These are phyloP conservation scores for Pyrenophora tritici-repentis DNA, from an alignment of 2,329 filamentous ascomycete species.

Conservation along the genomic window DNA sequence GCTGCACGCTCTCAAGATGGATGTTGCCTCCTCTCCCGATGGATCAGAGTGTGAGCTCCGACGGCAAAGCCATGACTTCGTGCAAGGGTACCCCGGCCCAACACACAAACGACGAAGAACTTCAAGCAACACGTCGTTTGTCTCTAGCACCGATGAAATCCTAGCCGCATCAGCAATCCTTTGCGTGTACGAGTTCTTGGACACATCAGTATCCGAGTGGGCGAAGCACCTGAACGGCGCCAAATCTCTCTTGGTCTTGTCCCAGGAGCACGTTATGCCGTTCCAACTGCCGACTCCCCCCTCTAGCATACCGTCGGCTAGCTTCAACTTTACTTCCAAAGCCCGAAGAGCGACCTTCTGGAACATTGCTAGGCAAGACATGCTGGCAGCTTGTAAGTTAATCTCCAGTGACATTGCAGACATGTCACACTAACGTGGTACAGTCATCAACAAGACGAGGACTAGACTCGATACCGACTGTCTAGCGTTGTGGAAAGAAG, in stretches of 20 bases:
- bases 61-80: background rate
- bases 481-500: slow-evolving; percentile 66
- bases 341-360: slow-evolving; percentile 66
- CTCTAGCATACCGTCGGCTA: slow-evolving; percentile 31
- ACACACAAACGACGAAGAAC: slow-evolving; percentile 49
- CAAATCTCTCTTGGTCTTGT: slow-evolving; percentile 64
- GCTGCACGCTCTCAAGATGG: slow-evolving; percentile 43
- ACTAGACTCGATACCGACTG: slow-evolving; percentile 67
- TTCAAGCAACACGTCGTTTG: slow-evolving; percentile 46
- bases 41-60: slow-evolving; percentile 34
- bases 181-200: slow-evolving; percentile 71
- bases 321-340: slow-evolving; percentile 52
- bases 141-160: slow-evolving; percentile 62
- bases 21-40: slow-evolving; percentile 37
- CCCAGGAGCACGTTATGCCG: slow-evolving; percentile 56
- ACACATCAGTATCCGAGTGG: slow-evolving; percentile 67
- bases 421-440: slow-evolving; percentile 12
- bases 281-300: slow-evolving; percentile 51
- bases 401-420: background rate
- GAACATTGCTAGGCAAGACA: slow-evolving; percentile 70
- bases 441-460: slow-evolving; percentile 63
- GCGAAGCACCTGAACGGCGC: slow-evolving; percentile 68
- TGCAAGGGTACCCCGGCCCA: slow-evolving; percentile 18
- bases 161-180: slow-evolving; percentile 69
- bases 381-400: slow-evolving; percentile 63